Evolutionary conservation across 805 yeast species (phyloP).

Genomic region (Candida ipomoeae): DNA sequence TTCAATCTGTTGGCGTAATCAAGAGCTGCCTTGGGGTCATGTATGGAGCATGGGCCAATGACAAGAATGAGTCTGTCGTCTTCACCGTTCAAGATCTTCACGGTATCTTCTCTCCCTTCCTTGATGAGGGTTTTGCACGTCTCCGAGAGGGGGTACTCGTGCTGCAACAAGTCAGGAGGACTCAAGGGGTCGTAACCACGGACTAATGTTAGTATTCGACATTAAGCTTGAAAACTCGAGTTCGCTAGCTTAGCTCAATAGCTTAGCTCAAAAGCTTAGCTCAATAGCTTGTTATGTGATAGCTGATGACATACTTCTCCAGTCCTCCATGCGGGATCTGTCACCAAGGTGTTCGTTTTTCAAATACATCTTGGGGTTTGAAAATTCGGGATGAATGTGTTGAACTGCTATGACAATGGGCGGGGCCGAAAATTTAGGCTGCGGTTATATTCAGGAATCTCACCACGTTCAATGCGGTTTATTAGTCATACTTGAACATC

Average conservation of each 20-base stretch:
- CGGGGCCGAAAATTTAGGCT: background rate
- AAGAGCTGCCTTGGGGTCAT: slow-evolving; percentile 83
- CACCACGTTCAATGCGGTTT: background rate
- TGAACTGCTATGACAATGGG: background rate
- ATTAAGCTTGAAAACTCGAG: background rate
- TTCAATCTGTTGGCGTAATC: slow-evolving; percentile 77
- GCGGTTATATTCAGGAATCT: slow-evolving; percentile 1
- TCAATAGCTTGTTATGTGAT: too few species aligned
- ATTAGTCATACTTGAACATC: slow-evolving; percentile 1
- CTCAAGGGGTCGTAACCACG: slow-evolving; percentile 91
- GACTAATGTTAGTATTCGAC: slow-evolving; percentile 25
- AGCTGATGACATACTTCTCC: slow-evolving; percentile 41
- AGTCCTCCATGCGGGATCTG: slow-evolving; percentile 58
- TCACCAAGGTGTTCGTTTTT: slow-evolving; percentile 83
- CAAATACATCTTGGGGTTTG: slow-evolving; percentile 59
- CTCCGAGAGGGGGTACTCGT: slow-evolving; percentile 68
- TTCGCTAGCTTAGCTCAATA: too few species aligned
- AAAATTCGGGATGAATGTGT: background rate
- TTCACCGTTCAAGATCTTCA: slow-evolving; percentile 64
- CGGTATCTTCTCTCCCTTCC: slow-evolving; percentile 74
- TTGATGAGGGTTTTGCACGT: slow-evolving; percentile 59
- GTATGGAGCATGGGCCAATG: slow-evolving; percentile 97
- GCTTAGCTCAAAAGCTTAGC: too few species aligned
- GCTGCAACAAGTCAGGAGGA: slow-evolving; percentile 87
- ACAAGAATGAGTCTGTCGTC: slow-evolving; percentile 84